Base-by-base conservation (phyloP, 345 rosid genomes). In the Salix brachista region DNA sequence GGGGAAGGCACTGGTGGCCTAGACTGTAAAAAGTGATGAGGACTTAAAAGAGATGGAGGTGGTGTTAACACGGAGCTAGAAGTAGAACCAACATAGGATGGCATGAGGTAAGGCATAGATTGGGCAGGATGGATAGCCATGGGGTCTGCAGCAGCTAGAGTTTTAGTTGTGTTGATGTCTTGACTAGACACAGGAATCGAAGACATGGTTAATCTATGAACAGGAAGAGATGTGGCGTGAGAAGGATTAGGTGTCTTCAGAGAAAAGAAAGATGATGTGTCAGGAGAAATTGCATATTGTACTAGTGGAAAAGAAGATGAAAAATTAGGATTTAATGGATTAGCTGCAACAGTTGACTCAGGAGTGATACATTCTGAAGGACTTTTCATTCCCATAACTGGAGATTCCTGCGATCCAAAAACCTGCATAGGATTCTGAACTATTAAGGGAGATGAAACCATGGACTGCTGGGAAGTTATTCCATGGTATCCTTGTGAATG, bases 1-100 rank as follows among this genome's bases (percentile, higher is more conserved):
- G 69, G 56, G 26, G 80, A 69, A 74, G 84, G 80, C 69, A 56
- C 60, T n/a, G 48, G 67, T 21, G 62, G 13, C 26, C 78, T 65
- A 41, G 75, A 46, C 56, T 82, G 80, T 42, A 75, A 77, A 25
- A 54, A 56, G 36, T 79, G 88, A 67, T 70, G 62, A 1, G 80
- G 74, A 69, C 75, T 80, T 48, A 74, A 39, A 69, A 83, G 72
- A 62, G 80, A 61, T 42, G 73, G 68, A 32, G 61, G 50, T 68
- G 81, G 75, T 61, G 75, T 62, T 64, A 37, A 67, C 74, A 81
- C 52, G 73, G 84, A 67, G 41, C 80, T 79, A 6, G 88, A 79
- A 56, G 75, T 75, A 34, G 79, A 70, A 23, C 37, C 73, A 12
- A 34, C 48, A 56, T 30, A 75, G 21, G 80, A 42, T 30, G 72